phyloP scores from a whole-genome alignment of 495 filamentous ascomycete species.

The Neurospora sp. region DNA sequence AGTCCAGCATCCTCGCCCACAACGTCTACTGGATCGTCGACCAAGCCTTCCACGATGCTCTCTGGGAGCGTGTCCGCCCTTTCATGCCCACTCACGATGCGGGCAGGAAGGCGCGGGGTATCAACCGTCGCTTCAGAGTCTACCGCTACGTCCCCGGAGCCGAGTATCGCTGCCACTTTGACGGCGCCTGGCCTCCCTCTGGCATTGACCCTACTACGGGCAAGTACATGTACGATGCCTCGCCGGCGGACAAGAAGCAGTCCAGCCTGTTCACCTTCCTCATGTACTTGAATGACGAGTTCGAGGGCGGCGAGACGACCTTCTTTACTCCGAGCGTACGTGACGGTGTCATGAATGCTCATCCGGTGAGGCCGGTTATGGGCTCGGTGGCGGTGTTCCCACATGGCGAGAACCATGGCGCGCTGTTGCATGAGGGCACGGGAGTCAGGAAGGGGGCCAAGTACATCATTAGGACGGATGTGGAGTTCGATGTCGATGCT shows the following conservation, averaged over 20 bases:
- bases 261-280: constrained; percentile 40
- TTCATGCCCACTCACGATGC: constrained; percentile 27
- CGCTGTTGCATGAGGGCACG: constrained; percentile 38
- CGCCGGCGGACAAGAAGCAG: constrained; percentile 31
- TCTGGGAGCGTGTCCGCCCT: constrained; percentile 32
- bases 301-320: constrained; percentile 40
- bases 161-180: constrained; percentile 37
- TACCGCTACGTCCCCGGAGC: constrained; percentile 42
- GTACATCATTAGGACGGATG: constrained; percentile 41
- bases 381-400: constrained; percentile 37
- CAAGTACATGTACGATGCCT: constrained; percentile 36
- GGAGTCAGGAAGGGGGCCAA: constrained; percentile 35
- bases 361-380: constrained; percentile 37
- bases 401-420: constrained; percentile 34
- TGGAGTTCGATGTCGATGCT: constrained; percentile 35
- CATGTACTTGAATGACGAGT: constrained; percentile 44
- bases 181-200: constrained; percentile 41
- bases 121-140: constrained; percentile 39
- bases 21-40: constrained; percentile 45
- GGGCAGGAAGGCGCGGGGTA: constrained; percentile 28
- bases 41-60: constrained; percentile 25
- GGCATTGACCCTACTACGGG: constrained; percentile 24
- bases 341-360: constrained; percentile 38
- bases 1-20: constrained; percentile 36
- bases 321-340: constrained; percentile 35